These are phyloP conservation scores for Lactarius sp. DNA, from an alignment of 768 basidiomycete genomes.

Conservation along the genomic window DNA sequence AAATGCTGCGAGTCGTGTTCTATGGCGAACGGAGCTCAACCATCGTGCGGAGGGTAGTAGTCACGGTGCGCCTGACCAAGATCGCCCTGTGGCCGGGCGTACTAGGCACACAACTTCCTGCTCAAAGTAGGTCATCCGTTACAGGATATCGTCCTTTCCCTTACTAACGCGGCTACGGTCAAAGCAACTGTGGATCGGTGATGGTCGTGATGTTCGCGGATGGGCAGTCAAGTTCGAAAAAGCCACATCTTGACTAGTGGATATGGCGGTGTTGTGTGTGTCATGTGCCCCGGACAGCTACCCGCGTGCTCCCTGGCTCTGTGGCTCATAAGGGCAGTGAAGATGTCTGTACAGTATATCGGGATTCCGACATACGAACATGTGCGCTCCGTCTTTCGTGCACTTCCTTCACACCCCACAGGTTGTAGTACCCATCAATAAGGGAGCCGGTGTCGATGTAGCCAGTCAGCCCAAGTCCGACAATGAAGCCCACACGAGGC, in stretches of 20 bases:
- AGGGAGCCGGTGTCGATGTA: background rate
- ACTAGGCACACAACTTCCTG: background rate
- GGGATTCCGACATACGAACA: background rate
- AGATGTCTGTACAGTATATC: background rate
- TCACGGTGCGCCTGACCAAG: background rate
- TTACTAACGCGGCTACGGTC: background rate
- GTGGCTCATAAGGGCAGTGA: background rate
- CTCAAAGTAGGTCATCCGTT: background rate
- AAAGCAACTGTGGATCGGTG: background rate
- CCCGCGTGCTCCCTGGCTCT: background rate
- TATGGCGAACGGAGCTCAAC: background rate
- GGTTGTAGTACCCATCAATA: background rate
- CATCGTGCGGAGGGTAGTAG: background rate
- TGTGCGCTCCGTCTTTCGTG: background rate
- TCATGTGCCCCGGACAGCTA: background rate
- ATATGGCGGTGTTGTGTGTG: background rate
- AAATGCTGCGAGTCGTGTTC: slow-evolving; percentile 3
- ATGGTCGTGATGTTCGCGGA: slow-evolving; percentile 2
- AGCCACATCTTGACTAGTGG: background rate
- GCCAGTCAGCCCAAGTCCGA: background rate
- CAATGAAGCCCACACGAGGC: background rate
- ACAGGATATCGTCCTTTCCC: background rate
- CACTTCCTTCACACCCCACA: background rate
- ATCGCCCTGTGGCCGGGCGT: background rate
- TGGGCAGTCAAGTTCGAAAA: background rate